phyloP scores from a whole-genome alignment of 2,329 filamentous ascomycete species.

The Cytospora paraplurivora region DNA sequence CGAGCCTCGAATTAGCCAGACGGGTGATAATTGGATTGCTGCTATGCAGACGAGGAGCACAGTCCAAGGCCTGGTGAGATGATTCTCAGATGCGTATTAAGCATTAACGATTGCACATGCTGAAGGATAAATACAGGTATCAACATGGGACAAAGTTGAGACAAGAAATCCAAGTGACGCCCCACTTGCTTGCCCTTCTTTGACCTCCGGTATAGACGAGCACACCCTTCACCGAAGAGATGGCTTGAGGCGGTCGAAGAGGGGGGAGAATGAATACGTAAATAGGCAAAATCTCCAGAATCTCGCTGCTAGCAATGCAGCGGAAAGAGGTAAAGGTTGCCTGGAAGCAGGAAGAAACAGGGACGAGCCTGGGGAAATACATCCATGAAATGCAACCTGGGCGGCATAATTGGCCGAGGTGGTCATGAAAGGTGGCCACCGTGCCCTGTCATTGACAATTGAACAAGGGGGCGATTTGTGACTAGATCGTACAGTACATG shows the following conservation, averaged over 20 bases:
- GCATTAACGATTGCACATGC: conserved; percentile 23
- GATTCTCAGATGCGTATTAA: conserved; percentile 12
- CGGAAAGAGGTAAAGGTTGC: conserved; percentile 14
- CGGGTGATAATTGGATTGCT: background rate
- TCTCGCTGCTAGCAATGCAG: conserved; percentile 18
- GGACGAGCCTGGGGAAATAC: conserved; percentile 23
- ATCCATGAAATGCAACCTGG: conserved; percentile 16
- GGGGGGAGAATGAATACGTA: conserved; percentile 9
- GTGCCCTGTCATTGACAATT: conserved; percentile 19
- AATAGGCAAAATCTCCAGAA: conserved; percentile 10
- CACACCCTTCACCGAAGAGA: conserved; percentile 18
- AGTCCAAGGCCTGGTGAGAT: conserved; percentile 2
- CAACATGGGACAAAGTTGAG: conserved; percentile 14
- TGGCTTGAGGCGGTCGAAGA: conserved; percentile 9
- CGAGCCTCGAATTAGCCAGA: background rate
- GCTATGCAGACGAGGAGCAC: conserved; percentile 12
- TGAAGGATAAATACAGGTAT: conserved; percentile 16
- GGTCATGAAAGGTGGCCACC: conserved; percentile 23
- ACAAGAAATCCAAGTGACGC: conserved; percentile 9
- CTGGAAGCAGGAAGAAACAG: conserved; percentile 18
- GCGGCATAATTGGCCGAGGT: conserved; percentile 24
- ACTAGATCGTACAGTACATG: conserved; percentile 19
- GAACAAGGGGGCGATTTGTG: conserved; percentile 27
- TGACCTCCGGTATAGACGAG: conserved; percentile 13
- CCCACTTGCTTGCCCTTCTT: conserved; percentile 17